Percentiles rank a stretch among this genome's conserved stretches.
phyloP scores from a whole-genome alignment of 73 alveolate species.

The Paramecium caudatum region DNA sequence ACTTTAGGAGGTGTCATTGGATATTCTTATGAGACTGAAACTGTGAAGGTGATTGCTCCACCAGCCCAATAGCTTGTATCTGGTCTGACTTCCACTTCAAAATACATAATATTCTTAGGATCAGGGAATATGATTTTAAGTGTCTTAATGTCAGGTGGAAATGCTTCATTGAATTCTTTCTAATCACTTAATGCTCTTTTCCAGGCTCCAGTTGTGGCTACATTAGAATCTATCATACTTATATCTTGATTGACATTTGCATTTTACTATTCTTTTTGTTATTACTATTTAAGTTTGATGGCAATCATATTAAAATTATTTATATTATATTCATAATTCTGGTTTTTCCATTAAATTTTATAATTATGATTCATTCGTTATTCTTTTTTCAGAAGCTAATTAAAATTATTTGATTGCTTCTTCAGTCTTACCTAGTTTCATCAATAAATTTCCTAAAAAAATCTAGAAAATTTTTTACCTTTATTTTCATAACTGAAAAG shows the following conservation, averaged over 20 bases:
- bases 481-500: too few species aligned
- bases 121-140: conserved; percentile 28
- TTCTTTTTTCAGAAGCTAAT: too few species aligned
- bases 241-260: conserved; percentile 4
- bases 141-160: background rate
- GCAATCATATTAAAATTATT: conserved; percentile 45
- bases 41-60: conserved; percentile 90
- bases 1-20: conserved; percentile 97
- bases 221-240: too few species aligned
- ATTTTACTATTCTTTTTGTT: background rate
- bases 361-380: too few species aligned
- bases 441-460: too few species aligned
- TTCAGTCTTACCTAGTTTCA: too few species aligned
- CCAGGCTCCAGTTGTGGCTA: conserved; percentile 27
- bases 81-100: conserved; percentile 73
- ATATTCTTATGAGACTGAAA: conserved; percentile 87
- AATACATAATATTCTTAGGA: conserved; percentile 32
- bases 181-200: conserved; percentile 57
- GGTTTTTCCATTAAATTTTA: too few species aligned
- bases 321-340: too few species aligned
- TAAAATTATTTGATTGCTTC: too few species aligned
- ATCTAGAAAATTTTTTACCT: too few species aligned
- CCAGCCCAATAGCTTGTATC: conserved; percentile 87
- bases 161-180: conserved; percentile 43
- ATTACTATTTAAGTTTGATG: background rate